Conservation (phyloP, 495 filamentous ascomycete species). For the Hyphodiscus hymeniophilus region DNA sequence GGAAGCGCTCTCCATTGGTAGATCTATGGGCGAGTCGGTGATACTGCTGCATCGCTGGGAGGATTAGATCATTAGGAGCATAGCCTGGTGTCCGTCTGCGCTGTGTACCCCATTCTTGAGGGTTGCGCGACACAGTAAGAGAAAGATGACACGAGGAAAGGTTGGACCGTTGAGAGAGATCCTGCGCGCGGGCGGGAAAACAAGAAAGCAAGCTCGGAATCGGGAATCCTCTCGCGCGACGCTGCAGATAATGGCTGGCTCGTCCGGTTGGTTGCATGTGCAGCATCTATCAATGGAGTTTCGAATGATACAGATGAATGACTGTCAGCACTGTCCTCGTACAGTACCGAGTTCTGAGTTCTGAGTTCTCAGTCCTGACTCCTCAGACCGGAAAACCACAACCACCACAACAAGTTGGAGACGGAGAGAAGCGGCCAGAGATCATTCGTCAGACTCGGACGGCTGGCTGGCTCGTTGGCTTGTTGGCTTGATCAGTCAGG, state of each 20-base stretch:
- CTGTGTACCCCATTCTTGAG: too few relatives aligned
- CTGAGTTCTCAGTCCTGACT: too few relatives aligned
- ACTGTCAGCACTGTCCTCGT: too few relatives aligned
- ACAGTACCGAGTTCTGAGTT: too few relatives aligned
- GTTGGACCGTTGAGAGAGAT: too few relatives aligned
- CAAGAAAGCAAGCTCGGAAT: too few relatives aligned
- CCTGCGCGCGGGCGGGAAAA: background rate
- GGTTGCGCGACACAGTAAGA: background rate
- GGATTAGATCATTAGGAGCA: conserved; percentile 3
- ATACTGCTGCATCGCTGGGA: background rate
- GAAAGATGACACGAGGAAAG: too few relatives aligned
- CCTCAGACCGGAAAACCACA: too few relatives aligned
- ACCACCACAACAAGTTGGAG: background rate
- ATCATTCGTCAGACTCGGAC: background rate
- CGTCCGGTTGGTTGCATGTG: conserved; percentile 3
- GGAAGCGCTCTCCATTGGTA: background rate
- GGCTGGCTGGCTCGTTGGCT: too few relatives aligned
- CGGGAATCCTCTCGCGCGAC: background rate
- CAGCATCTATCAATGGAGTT: background rate
- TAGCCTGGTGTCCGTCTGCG: too few relatives aligned
- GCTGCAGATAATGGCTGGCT: background rate
- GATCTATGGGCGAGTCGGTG: background rate
- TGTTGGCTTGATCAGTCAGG: too few relatives aligned
- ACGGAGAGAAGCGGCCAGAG: background rate
- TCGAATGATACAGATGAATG: too few relatives aligned